Evolutionary conservation across 306 rosid species (phyloP).

Genomic region (Oemleria cerasiformis): DNA sequence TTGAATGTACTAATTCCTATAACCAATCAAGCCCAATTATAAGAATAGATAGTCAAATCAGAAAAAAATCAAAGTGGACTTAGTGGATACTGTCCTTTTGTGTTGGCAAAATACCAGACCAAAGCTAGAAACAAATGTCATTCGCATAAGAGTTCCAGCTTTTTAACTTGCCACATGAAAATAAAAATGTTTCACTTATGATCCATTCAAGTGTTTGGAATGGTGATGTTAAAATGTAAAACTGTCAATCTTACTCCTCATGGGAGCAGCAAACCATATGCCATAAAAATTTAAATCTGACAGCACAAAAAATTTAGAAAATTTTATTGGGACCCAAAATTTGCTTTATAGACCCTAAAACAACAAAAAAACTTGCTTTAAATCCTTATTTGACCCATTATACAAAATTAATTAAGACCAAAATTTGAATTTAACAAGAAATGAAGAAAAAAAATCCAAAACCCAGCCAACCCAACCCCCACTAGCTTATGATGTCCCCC

Average conservation of each 20-base stretch:
- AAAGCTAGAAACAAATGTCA: not conserved
- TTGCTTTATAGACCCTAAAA: too few relatives aligned
- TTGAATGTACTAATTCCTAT: not conserved
- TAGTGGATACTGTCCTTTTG: not conserved
- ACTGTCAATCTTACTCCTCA: not conserved
- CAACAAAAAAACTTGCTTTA: too few relatives aligned
- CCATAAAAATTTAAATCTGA: not conserved
- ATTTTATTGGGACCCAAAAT: too few relatives aligned
- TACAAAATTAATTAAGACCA: too few relatives aligned
- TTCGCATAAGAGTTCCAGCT: not conserved
- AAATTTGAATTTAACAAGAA: too few relatives aligned
- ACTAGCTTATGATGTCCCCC: too few relatives aligned
- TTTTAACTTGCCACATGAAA: not conserved
- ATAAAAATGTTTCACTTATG: not conserved
- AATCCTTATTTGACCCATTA: too few relatives aligned
- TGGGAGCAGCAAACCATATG: not conserved
- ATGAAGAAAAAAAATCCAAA: too few relatives aligned
- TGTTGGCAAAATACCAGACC: not conserved
- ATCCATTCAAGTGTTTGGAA: slow-evolving; percentile 7
- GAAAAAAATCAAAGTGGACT: not conserved
- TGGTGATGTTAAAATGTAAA: not conserved
- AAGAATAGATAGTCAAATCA: not conserved
- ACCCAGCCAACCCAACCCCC: too few relatives aligned
- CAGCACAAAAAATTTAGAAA: not conserved
- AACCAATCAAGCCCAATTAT: not conserved